phyloP scores from a whole-genome alignment of 257 asterid genomes.

The Solanum bulbocastanum region DNA sequence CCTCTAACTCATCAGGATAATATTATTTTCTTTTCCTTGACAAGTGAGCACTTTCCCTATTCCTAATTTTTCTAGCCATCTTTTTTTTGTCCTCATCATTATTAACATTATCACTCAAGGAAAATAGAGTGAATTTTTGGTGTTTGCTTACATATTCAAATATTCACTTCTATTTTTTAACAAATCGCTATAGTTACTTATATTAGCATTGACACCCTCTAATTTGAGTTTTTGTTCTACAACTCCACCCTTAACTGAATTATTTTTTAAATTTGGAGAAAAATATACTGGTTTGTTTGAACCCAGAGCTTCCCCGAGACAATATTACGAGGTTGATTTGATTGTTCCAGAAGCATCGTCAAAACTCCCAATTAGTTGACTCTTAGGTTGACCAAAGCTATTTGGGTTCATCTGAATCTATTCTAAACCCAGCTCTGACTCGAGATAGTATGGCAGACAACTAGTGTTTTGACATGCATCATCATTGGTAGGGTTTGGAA shows the following conservation, averaged over 20 bases:
- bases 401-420: not conserved
- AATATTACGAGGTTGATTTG: not conserved
- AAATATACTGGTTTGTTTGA: slow-evolving; percentile 49
- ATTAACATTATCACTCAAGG: slow-evolving; percentile 20
- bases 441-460: not conserved
- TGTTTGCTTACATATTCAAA: slow-evolving; percentile 19
- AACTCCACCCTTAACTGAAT: slow-evolving; percentile 27
- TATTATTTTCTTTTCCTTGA: slow-evolving; percentile 86
- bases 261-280: slow-evolving; percentile 29
- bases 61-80: slow-evolving; percentile 77
- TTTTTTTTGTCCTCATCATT: slow-evolving; percentile 65
- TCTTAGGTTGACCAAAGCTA: not conserved
- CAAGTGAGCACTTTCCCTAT: slow-evolving; percentile 82
- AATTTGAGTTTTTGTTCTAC: slow-evolving; percentile 27
- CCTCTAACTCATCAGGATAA: slow-evolving; percentile 81
- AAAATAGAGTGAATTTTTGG: slow-evolving; percentile 27
- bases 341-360: not conserved
- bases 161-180: slow-evolving; percentile 49
- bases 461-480: not conserved
- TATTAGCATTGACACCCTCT: not conserved
- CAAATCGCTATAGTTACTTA: slow-evolving; percentile 10
- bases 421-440: not conserved
- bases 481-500: slow-evolving; percentile 8
- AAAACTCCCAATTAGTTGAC: not conserved
- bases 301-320: slow-evolving; percentile 6